Percentiles rank a stretch among this genome's conserved stretches.
Conservation (phyloP, 164 flowering plant genomes). For the Piper longum region DNA sequence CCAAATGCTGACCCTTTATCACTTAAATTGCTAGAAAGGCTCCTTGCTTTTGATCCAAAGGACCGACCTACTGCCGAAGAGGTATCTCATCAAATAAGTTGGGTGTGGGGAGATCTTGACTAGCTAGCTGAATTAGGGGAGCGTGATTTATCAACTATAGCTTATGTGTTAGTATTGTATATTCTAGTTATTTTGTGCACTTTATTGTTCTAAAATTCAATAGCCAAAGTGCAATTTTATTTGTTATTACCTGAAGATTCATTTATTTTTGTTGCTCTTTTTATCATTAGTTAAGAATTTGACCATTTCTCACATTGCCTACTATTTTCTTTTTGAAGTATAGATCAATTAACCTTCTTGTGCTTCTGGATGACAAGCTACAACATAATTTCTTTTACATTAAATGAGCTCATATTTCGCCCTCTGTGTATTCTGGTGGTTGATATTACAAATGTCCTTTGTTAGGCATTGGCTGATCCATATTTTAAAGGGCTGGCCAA, state of each 20-base stretch:
- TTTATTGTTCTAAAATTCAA: no score
- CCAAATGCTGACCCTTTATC: constrained; percentile 90
- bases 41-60: constrained; percentile 95
- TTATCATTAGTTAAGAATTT: no score
- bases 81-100: constrained; percentile 21
- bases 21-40: constrained; percentile 51
- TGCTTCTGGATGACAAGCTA: neutral
- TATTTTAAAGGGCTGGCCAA: constrained; percentile 77
- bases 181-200: no score
- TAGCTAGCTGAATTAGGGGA: neutral
- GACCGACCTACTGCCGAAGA: constrained; percentile 93
- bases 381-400: no score
- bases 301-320: no score
- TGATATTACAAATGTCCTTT: neutral
- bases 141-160: neutral
- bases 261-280: no score
- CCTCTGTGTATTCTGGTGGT: neutral
- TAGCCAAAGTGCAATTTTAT: no score
- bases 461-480: constrained; percentile 82
- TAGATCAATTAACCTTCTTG: neutral
- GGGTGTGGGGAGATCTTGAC: neutral
- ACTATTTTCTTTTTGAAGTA: neutral
- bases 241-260: no score
- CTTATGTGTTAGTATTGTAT: neutral
- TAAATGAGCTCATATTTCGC: no score